Evolutionary conservation across 2,329 filamentous ascomycete species (phyloP).

Genomic region (Fusarium anguioides): DNA sequence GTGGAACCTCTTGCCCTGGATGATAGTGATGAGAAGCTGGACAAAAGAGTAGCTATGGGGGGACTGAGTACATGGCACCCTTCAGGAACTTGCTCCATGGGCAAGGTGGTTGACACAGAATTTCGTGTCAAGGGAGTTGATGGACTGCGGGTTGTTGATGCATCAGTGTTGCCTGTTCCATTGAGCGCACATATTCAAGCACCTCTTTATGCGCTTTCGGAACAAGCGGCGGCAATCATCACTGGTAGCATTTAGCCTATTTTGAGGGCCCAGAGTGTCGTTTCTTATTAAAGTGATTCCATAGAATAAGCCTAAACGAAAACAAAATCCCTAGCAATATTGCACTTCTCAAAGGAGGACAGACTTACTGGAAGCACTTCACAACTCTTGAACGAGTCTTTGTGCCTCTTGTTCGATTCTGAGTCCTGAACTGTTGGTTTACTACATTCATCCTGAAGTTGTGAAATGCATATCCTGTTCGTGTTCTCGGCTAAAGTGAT

Average conservation of each 20-base stretch:
- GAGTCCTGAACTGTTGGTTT: background rate
- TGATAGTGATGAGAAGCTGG: conserved; percentile 36
- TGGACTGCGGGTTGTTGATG: conserved; percentile 50
- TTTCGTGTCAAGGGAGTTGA: conserved; percentile 62
- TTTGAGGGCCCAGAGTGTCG: no score
- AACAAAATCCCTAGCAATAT: no score
- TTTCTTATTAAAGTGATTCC: no score
- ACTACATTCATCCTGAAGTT: no score
- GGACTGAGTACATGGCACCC: conserved; percentile 63
- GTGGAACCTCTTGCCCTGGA: conserved; percentile 28
- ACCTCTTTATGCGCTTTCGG: conserved; percentile 50
- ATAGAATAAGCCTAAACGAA: no score
- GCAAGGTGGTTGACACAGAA: conserved; percentile 65
- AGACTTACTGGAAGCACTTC: no score
- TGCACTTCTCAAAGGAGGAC: no score
- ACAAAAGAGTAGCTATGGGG: conserved; percentile 36
- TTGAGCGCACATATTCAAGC: conserved; percentile 48
- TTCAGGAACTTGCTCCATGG: conserved; percentile 65
- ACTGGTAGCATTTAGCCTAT: background rate
- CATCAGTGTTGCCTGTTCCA: conserved; percentile 48
- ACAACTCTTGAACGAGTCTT: background rate
- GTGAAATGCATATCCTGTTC: no score
- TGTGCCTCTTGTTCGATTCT: background rate
- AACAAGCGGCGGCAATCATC: conserved; percentile 49
- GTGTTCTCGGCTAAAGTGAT: background rate